Base-by-base conservation (phyloP, 2,329 filamentous ascomycete genomes). In the Hypoxylon sp. region DNA sequence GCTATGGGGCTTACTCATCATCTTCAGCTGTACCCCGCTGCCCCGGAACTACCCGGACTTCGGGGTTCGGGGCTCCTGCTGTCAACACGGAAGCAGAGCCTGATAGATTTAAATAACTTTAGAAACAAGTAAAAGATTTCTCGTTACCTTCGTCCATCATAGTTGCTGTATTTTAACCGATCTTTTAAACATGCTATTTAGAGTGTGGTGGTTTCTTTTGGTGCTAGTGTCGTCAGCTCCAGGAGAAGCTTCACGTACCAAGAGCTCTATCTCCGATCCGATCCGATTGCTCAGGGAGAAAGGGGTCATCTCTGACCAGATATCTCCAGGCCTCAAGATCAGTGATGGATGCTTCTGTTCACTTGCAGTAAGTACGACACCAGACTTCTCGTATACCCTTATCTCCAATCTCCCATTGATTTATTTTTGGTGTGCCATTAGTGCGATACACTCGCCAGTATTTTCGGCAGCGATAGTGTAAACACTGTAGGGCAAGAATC, bases 391-490 rank as follows among this genome's bases (percentile, higher is more conserved):
- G 11, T 25, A 28, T 10, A 11, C 3, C 6, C 11, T 23, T 45
- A 14, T 21, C 21, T 55, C 58, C 19, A 21, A 46, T 21, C 21
- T 55, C 58, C 19, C n/a, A 46, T 48, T 49, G n/a, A 14, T 5
- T 30, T 21, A 14, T 48, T 49, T 34, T 52, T 23, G 17, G 14
- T 7, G 6, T 46, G 38, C 2, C 34, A 9, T 23, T 36, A 71
- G 66, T 71, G 63, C 49, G 60, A 67, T 19, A 55, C 59, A 14
- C 60, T 71, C 17, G 19, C 52, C 43, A 48, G 41, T 30, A 63
- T 58, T 23, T 58, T 71, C 17, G 66, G 69, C 50, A 21, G 14
- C 5, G 45, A 60, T 21, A 58, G 56, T 19, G 60, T 68, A n/a
- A 41, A 63, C 23, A 30, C 30, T 14, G 9, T 28, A 14, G 69